Base-by-base conservation (phyloP, 2,329 filamentous ascomycete species). In the Akanthomyces lecanii region DNA sequence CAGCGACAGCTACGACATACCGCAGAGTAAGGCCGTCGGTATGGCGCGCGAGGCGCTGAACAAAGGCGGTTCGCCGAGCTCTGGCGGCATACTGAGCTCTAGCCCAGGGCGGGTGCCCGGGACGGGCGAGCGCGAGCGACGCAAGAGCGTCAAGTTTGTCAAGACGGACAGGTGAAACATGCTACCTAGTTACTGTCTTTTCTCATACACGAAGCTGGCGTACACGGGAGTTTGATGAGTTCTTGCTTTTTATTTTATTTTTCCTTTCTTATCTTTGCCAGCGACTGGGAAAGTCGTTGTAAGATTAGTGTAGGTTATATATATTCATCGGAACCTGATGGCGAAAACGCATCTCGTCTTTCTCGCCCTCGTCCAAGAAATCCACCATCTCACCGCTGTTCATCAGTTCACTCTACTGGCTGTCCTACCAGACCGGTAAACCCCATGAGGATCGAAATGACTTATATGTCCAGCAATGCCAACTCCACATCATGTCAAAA, bases 131-230 rank as follows among this genome's bases (percentile, higher is more conserved):
- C 73, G 83, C 63, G 85, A 87, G 70, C 77, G 84, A 66, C 78
- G 84, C 70, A 87, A 87, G 79, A 87, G 84, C 66, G 85, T 88
- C 68, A 88, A 88, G 75, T 85, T 88, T 73, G 81, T 79, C 2
- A 77, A 76, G 50, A 76, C 79, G 11, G 78, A 75, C 40, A 61
- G 67, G 23, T 68, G 25, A 51, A 33, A n/a, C 16, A 33, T 21
- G 28, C 25, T 16, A 2, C 7, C 14, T 33, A 4, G 8, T 23
- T 7, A 38, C 21, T 21, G 4, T 48, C 21, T n/a, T 36, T 21
- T 8, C 16, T 14, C 3, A 44, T n/a, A 47, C 28, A 47, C 6
- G 42, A 47, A 47, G 42, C 42, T 36, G 40, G 54, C 36, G 16
- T 59, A 38, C 45, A 38, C 25, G 25, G 56, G 45, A 44, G 56